Evolutionary conservation across 2,329 filamentous ascomycete species (phyloP).

Genomic region (Coleophoma eucalyptorum): DNA sequence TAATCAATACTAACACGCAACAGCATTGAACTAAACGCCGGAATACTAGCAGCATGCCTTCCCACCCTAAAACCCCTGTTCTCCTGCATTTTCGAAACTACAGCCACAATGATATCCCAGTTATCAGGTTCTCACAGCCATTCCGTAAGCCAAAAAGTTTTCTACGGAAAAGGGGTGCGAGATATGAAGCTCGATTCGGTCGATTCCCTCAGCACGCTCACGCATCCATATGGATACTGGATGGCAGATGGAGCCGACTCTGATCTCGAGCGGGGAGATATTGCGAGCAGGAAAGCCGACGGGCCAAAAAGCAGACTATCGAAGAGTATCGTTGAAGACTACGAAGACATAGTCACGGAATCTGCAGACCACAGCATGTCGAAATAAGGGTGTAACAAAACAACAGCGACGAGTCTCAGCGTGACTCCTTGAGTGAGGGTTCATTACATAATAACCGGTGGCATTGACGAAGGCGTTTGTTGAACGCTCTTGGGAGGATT

Average conservation of each 20-base stretch:
- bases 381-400: too few relatives aligned
- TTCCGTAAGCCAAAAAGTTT: neutral
- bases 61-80: constrained; percentile 37
- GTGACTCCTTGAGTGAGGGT: too few relatives aligned
- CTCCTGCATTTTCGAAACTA: constrained; percentile 27
- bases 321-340: neutral
- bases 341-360: neutral
- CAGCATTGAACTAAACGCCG: constrained; percentile 37
- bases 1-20: neutral
- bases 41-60: constrained; percentile 38
- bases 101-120: constrained; percentile 2
- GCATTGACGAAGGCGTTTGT: too few relatives aligned
- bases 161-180: constrained; percentile 7
- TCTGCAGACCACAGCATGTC: too few relatives aligned
- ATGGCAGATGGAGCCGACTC: neutral
- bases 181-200: constrained; percentile 6
- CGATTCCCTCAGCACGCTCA: constrained; percentile 1
- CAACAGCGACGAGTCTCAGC: too few relatives aligned
- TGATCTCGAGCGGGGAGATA: neutral
- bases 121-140: neutral
- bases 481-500: too few relatives aligned
- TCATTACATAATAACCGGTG: too few relatives aligned
- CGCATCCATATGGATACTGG: neutral
- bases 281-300: constrained; percentile 2
- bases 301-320: neutral